A percentile compares a stretch with the other conserved stretches of the same genome.
Conservation (phyloP, 2,329 filamentous ascomycete genomes). For the Ophiobolus disseminans region DNA sequence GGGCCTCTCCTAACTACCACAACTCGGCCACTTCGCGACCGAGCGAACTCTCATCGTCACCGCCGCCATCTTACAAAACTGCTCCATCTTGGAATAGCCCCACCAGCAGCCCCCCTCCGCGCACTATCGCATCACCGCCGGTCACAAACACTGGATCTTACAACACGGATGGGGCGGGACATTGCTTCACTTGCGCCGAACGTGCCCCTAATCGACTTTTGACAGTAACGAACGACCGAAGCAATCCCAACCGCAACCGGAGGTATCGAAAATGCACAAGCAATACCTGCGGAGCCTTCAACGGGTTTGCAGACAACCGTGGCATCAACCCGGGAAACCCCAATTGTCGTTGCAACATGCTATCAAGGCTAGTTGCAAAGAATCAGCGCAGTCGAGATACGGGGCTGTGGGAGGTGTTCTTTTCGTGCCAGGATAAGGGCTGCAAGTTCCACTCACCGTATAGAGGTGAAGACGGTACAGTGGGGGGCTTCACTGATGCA, state of each 20-base stretch:
- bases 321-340: constrained; percentile 2
- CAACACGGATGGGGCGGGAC: neutral
- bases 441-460: neutral
- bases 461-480: neutral
- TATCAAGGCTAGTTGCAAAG: neutral
- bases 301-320: constrained; percentile 2
- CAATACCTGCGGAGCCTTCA: neutral
- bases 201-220: neutral
- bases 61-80: too few species aligned
- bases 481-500: neutral
- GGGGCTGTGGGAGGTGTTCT: neutral
- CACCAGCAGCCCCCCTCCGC: too few species aligned
- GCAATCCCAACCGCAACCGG: neutral
- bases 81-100: too few species aligned
- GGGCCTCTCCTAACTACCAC: too few species aligned
- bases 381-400: neutral
- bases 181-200: neutral
- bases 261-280: neutral
- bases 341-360: neutral
- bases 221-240: neutral
- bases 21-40: too few species aligned
- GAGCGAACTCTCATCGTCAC: too few species aligned
- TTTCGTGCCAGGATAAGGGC: neutral
- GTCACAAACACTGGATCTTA: too few species aligned
- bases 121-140: too few species aligned